A percentile compares a stretch with the other conserved stretches of the same genome.
Conservation (phyloP, 1,284 basidiomycete genomes). For the Peniophora sp. region DNA sequence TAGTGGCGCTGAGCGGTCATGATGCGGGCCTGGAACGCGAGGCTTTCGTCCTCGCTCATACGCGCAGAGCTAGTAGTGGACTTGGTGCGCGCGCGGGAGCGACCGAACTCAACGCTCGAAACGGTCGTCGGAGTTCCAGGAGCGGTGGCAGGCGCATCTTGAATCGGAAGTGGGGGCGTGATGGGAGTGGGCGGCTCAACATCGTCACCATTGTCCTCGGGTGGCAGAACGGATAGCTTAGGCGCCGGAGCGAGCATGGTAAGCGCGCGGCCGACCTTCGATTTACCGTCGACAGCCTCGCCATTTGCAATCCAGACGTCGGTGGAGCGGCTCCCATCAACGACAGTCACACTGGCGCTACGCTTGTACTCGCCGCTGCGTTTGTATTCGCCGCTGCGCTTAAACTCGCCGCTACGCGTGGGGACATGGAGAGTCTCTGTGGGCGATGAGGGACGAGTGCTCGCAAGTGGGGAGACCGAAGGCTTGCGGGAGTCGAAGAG, state of each 20-base stretch:
- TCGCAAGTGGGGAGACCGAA: conserved; percentile 19
- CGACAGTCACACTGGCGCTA: conserved; percentile 54
- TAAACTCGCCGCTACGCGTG: conserved; percentile 37
- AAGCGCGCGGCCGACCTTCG: conserved; percentile 48
- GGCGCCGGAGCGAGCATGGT: conserved; percentile 52
- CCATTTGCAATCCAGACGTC: conserved; percentile 65
- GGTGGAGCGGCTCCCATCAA: conserved; percentile 60
- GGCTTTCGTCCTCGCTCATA: conserved; percentile 37
- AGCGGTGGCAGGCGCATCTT: conserved; percentile 22
- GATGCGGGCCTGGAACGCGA: conserved; percentile 44
- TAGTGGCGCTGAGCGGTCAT: conserved; percentile 66
- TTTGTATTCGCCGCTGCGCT: conserved; percentile 37
- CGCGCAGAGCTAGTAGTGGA: conserved; percentile 41
- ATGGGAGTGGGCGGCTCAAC: conserved; percentile 31
- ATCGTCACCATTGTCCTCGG: conserved; percentile 29
- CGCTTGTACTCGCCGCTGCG: conserved; percentile 47
- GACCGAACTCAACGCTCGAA: conserved; percentile 45
- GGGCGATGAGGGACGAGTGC: conserved; percentile 29
- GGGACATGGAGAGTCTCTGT: conserved; percentile 7
- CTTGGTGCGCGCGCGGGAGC: conserved; percentile 26
- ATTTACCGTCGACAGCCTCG: conserved; percentile 56
- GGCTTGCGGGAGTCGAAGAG: conserved; percentile 48
- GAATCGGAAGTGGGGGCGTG: conserved; percentile 24
- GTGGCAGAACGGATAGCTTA: conserved; percentile 57
- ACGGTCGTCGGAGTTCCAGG: conserved; percentile 45